phyloP scores from a whole-genome alignment of 352 stramenopile genomes.

The Phytophthora pluvialis region DNA sequence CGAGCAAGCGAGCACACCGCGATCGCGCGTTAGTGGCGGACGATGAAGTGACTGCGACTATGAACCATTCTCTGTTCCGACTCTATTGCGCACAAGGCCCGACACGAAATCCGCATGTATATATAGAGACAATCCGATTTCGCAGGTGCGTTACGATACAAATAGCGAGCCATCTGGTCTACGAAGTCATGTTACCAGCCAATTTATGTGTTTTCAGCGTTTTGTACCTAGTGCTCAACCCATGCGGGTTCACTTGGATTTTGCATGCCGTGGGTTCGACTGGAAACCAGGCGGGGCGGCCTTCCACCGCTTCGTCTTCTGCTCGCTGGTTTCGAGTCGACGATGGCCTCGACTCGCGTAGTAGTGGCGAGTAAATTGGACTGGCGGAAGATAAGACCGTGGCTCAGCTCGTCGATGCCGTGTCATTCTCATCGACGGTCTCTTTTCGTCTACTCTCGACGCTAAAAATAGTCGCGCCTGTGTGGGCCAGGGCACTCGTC shows the following conservation, averaged over 20 bases:
- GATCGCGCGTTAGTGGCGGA: slow-evolving; percentile 17
- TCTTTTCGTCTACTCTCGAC: slow-evolving; percentile 3
- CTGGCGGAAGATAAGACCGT: background rate
- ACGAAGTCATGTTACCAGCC: background rate
- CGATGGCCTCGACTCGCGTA: slow-evolving; percentile 3
- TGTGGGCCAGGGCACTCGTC: background rate
- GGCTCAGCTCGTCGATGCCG: background rate
- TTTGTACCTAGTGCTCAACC: slow-evolving; percentile 26
- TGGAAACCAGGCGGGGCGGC: slow-evolving; percentile 16
- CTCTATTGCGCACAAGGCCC: slow-evolving; percentile 14
- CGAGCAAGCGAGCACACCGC: slow-evolving; percentile 4
- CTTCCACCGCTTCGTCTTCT: slow-evolving; percentile 15
- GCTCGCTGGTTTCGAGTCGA: slow-evolving; percentile 9
- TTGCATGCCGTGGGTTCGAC: slow-evolving; percentile 18
- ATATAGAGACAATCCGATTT: slow-evolving; percentile 13
- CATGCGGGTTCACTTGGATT: slow-evolving; percentile 14
- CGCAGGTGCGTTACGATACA: background rate
- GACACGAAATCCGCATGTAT: background rate
- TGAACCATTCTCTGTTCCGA: slow-evolving; percentile 10
- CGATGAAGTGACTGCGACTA: slow-evolving; percentile 16
- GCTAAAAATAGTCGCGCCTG: slow-evolving; percentile 9
- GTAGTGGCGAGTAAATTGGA: background rate
- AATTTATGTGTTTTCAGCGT: background rate
- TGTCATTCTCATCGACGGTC: background rate
- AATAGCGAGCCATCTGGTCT: background rate